Evolutionary conservation across 495 filamentous ascomycete genomes (phyloP).

Genomic region (Terfezia claveryi): DNA sequence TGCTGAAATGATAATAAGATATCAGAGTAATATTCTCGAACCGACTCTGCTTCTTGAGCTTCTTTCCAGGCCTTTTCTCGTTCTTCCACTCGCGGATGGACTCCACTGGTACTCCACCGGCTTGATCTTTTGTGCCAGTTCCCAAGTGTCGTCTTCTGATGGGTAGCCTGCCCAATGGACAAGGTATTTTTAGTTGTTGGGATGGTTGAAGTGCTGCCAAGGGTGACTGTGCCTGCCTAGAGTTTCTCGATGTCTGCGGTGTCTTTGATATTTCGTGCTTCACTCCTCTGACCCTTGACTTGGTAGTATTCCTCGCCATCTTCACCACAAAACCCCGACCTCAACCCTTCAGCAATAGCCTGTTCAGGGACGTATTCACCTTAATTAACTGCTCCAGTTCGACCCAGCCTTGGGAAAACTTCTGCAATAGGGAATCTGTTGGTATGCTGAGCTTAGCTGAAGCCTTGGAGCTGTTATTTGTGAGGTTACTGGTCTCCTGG

Average conservation of each 20-base stretch:
- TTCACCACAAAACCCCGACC: not conserved
- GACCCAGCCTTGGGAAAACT: not conserved
- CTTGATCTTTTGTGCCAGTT: not conserved
- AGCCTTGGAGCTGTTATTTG: no score
- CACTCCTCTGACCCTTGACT: not conserved
- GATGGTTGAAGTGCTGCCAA: not conserved
- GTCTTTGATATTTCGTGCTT: not conserved
- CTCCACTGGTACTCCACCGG: not conserved
- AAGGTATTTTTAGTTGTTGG: not conserved
- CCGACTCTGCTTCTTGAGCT: no score
- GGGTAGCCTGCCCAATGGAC: constrained; percentile 13
- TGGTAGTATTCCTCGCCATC: not conserved
- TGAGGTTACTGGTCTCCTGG: not conserved
- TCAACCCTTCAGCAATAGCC: not conserved
- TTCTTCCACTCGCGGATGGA: not conserved
- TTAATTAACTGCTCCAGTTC: not conserved
- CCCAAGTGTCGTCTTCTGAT: constrained; percentile 16
- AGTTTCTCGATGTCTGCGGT: not conserved
- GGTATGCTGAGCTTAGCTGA: not conserved
- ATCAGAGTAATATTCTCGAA: no score
- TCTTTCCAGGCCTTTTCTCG: not conserved
- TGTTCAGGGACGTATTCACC: not conserved
- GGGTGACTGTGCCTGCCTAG: not conserved
- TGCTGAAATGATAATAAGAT: no score
- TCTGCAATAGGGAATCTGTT: not conserved